These are phyloP conservation scores for Teunomyces barrocoloradensis DNA, from an alignment of 805 yeast genomes.

Conservation along the genomic window DNA sequence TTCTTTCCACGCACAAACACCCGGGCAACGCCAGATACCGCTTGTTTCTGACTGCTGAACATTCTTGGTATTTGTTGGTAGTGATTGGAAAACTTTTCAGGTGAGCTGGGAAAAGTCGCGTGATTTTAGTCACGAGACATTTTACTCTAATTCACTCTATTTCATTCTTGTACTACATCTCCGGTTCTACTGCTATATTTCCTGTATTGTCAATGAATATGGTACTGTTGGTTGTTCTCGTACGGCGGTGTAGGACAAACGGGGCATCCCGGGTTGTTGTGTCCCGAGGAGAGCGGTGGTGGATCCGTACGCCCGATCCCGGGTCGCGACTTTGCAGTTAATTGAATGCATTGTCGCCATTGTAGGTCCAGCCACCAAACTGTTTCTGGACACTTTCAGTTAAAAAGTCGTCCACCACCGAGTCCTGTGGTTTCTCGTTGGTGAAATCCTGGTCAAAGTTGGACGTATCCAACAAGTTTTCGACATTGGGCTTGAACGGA, in stretches of 20 bases:
- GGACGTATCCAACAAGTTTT: constrained; percentile 81
- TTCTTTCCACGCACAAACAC: constrained; percentile 31
- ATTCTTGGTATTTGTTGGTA: neutral
- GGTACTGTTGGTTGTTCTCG: too few relatives aligned
- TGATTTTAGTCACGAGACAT: neutral
- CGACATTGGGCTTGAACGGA: constrained; percentile 91
- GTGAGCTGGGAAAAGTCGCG: neutral
- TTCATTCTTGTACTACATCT: too few relatives aligned
- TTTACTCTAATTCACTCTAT: too few relatives aligned
- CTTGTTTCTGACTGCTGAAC: constrained; percentile 2
- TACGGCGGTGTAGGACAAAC: too few relatives aligned
- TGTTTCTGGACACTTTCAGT: constrained; percentile 96
- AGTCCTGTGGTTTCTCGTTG: constrained; percentile 87
- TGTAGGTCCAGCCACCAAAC: constrained; percentile 98
- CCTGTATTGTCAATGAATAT: too few relatives aligned
- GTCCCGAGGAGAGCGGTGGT: constrained; percentile 27
- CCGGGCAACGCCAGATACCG: constrained; percentile 1
- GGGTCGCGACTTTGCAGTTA: constrained; percentile 1
- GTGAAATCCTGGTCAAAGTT: constrained; percentile 94
- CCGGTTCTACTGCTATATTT: too few relatives aligned
- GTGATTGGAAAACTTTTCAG: neutral
- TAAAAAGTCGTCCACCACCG: constrained; percentile 88
- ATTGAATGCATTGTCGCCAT: constrained; percentile 48
- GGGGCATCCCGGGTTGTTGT: constrained; percentile 31
- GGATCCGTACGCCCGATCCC: constrained; percentile 34